Percentiles rank a stretch among this genome's conserved stretches.
These are phyloP conservation scores for Boletus rubropictus DNA, from an alignment of 768 basidiomycete genomes.

Conservation along the genomic window DNA sequence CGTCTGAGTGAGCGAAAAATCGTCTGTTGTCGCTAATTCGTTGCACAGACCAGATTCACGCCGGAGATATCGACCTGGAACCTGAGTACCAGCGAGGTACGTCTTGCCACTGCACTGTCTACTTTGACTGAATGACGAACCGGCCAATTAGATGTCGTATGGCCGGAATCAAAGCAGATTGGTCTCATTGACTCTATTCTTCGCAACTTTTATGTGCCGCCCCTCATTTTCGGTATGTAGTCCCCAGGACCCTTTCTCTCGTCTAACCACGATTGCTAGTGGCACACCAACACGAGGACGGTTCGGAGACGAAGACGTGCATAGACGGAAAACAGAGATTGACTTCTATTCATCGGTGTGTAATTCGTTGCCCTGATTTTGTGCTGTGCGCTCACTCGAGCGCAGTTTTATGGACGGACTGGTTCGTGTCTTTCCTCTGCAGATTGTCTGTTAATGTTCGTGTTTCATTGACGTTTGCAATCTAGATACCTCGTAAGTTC, in stretches of 20 bases:
- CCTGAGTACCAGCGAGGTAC: constrained; percentile 76
- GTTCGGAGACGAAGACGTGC: constrained; percentile 59
- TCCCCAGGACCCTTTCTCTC: background rate
- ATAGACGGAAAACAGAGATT: constrained; percentile 81
- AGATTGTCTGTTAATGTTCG: background rate
- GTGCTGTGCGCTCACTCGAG: background rate
- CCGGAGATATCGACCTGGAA: constrained; percentile 61
- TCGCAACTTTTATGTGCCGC: constrained; percentile 76
- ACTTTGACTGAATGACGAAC: background rate
- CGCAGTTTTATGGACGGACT: constrained; percentile 63
- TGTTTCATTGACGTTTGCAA: constrained; percentile 4
- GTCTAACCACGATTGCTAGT: constrained; percentile 30
- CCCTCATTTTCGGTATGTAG: constrained; percentile 64
- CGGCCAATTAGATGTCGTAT: constrained; percentile 56
- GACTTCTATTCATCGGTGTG: constrained; percentile 66
- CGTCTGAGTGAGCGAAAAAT: no score
- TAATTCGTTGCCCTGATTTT: background rate
- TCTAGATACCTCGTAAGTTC: constrained; percentile 53
- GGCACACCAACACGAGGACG: constrained; percentile 51
- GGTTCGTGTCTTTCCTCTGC: constrained; percentile 36
- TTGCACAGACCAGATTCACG: constrained; percentile 54
- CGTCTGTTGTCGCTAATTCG: background rate
- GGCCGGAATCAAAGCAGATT: constrained; percentile 71
- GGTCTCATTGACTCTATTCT: constrained; percentile 73
- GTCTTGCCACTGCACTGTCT: constrained; percentile 2